phyloP scores from a whole-genome alignment of 2,329 filamentous ascomycete genomes.

The Alternaria postmessia region DNA sequence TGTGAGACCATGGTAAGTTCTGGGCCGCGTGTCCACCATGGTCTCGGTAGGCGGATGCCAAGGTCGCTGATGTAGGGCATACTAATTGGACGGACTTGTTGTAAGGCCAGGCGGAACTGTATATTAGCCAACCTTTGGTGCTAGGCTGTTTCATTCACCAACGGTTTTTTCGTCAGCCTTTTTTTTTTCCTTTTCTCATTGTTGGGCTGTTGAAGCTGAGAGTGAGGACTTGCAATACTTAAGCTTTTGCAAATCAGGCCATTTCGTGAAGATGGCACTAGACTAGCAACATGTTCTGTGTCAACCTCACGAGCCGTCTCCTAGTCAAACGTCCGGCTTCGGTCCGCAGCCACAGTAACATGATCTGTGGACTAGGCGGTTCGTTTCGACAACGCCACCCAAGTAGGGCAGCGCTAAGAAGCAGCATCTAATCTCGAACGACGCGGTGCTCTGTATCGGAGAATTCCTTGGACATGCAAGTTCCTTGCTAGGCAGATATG shows the following conservation, averaged over 20 bases:
- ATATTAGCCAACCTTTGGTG: not conserved
- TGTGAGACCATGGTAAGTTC: too few relatives aligned
- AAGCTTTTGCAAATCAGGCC: not conserved
- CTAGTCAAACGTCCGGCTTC: not conserved
- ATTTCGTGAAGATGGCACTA: not conserved
- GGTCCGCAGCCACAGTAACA: not conserved
- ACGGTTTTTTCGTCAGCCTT: not conserved
- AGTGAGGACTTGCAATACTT: not conserved
- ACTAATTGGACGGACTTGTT: too few relatives aligned
- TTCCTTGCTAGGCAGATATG: too few relatives aligned
- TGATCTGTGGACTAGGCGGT: not conserved
- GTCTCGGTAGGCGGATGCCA: too few relatives aligned
- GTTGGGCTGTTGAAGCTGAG: not conserved
- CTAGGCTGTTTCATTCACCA: not conserved
- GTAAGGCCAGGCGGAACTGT: not conserved
- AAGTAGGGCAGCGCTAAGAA: not conserved
- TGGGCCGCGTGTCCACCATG: too few relatives aligned
- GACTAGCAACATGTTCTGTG: not conserved
- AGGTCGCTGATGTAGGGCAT: too few relatives aligned
- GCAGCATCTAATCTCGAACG: not conserved
- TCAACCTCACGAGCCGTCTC: not conserved
- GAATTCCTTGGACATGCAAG: too few relatives aligned
- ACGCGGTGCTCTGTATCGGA: too few relatives aligned
- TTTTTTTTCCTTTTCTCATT: not conserved
- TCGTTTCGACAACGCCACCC: not conserved